These are phyloP conservation scores for Aspergillus asperescens DNA, from an alignment of 495 filamentous ascomycete genomes.

Conservation along the genomic window DNA sequence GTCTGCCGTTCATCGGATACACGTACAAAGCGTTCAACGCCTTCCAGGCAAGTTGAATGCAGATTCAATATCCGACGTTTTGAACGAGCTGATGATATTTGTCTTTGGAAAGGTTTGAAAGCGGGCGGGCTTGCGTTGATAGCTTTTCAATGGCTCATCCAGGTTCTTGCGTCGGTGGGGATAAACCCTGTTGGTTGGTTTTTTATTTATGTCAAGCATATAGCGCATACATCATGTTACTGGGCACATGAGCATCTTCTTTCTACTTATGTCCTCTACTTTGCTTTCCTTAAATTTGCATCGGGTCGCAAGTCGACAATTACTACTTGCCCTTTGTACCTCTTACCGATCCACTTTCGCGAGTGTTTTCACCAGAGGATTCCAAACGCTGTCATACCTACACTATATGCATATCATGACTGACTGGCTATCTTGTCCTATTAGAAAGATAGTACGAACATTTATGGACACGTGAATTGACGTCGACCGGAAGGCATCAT, in stretches of 20 bases:
- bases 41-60: constrained; percentile 44
- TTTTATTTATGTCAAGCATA: constrained; percentile 39
- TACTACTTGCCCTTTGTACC: constrained; percentile 18
- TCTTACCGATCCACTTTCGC: constrained; percentile 14
- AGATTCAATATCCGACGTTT: constrained; percentile 11
- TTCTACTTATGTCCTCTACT: constrained; percentile 23
- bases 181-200: constrained; percentile 19
- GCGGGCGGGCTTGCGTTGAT: constrained; percentile 39
- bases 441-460: constrained; percentile 8
- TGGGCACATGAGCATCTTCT: constrained; percentile 33
- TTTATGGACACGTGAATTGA: not conserved
- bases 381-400: constrained; percentile 14
- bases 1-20: constrained; percentile 94
- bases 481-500: not conserved
- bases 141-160: constrained; percentile 23
- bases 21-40: constrained; percentile 98
- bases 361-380: no score
- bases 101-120: constrained; percentile 21
- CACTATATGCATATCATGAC: constrained; percentile 18
- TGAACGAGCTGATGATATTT: constrained; percentile 17
- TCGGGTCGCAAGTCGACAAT: constrained; percentile 26
- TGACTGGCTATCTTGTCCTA: constrained; percentile 3
- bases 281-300: constrained; percentile 14
- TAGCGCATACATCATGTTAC: constrained; percentile 37
- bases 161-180: constrained; percentile 19